phyloP scores from a whole-genome alignment of 768 basidiomycete genomes.

The Erythrobasidium yunnanense region DNA sequence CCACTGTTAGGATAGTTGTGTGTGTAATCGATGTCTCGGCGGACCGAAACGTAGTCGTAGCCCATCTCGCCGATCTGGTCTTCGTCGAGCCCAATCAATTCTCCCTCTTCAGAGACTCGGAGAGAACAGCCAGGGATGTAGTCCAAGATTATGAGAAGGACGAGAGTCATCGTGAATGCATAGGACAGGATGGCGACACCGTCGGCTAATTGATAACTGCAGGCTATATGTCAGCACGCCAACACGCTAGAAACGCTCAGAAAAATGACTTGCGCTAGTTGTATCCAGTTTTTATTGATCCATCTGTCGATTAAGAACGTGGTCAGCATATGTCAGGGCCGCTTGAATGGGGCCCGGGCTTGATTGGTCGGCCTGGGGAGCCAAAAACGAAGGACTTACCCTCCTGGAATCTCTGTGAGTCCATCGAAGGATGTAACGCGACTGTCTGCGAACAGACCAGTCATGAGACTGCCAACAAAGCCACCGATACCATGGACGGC shows the following conservation, averaged over 20 bases:
- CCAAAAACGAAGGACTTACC: constrained; percentile 58
- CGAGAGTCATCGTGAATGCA: constrained; percentile 39
- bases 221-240: constrained; percentile 63
- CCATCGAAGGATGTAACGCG: constrained; percentile 60
- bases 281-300: no score
- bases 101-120: constrained; percentile 47
- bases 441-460: constrained; percentile 62
- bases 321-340: neutral
- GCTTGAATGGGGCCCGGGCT: neutral
- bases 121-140: constrained; percentile 50
- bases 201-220: constrained; percentile 66
- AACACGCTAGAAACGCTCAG: constrained; percentile 46
- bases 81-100: constrained; percentile 69
- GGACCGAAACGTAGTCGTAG: constrained; percentile 6
- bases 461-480: constrained; percentile 61
- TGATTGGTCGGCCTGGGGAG: neutral
- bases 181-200: constrained; percentile 54
- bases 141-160: constrained; percentile 56
- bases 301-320: no score
- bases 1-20: neutral
- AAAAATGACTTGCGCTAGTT: no score
- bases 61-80: constrained; percentile 65
- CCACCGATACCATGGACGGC: constrained; percentile 83
- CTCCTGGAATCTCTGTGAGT: constrained; percentile 51
- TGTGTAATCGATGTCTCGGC: neutral